These are phyloP conservation scores for Botrytis paeoniae DNA, from an alignment of 2,329 filamentous ascomycete genomes.

Conservation along the genomic window DNA sequence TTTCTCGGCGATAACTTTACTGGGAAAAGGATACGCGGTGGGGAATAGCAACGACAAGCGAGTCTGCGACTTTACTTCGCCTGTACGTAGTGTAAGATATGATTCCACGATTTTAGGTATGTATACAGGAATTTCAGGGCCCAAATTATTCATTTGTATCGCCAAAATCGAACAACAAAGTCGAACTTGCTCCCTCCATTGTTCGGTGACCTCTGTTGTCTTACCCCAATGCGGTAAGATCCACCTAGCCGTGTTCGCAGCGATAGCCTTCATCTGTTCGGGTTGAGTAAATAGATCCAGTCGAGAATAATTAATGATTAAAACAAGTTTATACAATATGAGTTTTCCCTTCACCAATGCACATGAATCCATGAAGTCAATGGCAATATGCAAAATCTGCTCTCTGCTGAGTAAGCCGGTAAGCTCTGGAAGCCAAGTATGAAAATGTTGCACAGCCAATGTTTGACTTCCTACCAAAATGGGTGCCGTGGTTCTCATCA, in stretches of 20 bases:
- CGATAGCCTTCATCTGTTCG: conserved; percentile 70
- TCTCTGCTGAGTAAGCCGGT: conserved; percentile 70
- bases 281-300: conserved; percentile 77
- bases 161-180: conserved; percentile 91
- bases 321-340: conserved; percentile 83
- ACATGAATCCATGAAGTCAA: conserved; percentile 92
- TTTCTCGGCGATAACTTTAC: conserved; percentile 59
- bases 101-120: conserved; percentile 89
- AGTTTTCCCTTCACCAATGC: conserved; percentile 84
- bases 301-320: conserved; percentile 88
- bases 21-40: conserved; percentile 82
- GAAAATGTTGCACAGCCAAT: conserved; percentile 91
- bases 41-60: conserved; percentile 87
- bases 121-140: conserved; percentile 80
- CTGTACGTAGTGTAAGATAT: conserved; percentile 70
- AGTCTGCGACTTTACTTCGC: conserved; percentile 52
- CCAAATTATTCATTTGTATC: conserved; percentile 75
- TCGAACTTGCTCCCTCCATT: conserved; percentile 90
- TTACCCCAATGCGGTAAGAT: conserved; percentile 91
- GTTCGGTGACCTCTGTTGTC: conserved; percentile 67
- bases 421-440: conserved; percentile 94
- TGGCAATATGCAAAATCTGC: conserved; percentile 86
- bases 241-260: conserved; percentile 84
- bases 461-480: conserved; percentile 92
- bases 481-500: conserved; percentile 86